phyloP scores from a whole-genome alignment of 805 yeast species.

The Pichia cabralensis region DNA sequence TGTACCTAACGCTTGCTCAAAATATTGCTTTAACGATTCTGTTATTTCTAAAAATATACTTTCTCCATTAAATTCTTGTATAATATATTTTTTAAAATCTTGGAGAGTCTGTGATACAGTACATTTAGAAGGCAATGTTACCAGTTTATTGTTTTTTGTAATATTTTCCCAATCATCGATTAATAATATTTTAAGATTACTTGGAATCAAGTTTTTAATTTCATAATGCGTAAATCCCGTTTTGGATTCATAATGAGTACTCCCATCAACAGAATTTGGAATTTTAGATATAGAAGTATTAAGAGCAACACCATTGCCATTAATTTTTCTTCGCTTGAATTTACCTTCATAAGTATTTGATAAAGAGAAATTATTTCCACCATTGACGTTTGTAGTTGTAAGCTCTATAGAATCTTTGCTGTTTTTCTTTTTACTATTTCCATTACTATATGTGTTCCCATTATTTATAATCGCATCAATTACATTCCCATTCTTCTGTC shows the following conservation, averaged over 20 bases:
- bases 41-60: constrained; percentile 61
- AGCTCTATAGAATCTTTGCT: too few species aligned
- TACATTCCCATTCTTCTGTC: too few species aligned
- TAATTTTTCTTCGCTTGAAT: too few species aligned
- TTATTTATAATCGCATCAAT: too few species aligned
- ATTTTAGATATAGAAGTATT: too few species aligned
- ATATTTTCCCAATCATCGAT: constrained; percentile 93
- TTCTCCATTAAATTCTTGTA: constrained; percentile 32
- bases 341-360: too few species aligned
- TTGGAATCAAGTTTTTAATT: constrained; percentile 50
- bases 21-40: constrained; percentile 60
- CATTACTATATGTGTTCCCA: too few species aligned
- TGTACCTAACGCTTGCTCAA: constrained; percentile 63
- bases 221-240: constrained; percentile 25
- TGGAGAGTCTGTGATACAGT: constrained; percentile 45
- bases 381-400: too few species aligned
- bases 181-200: constrained; percentile 53
- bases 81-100: constrained; percentile 29
- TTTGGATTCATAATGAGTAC: constrained; percentile 4
- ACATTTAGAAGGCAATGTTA: constrained; percentile 49
- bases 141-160: constrained; percentile 68
- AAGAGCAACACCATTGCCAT: too few species aligned
- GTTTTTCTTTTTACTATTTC: too few species aligned
- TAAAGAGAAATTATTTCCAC: too few species aligned
- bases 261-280: too few species aligned